Evolutionary conservation across 1,139 yeast species (phyloP).

Genomic region (Geotrichum carabidarum): DNA sequence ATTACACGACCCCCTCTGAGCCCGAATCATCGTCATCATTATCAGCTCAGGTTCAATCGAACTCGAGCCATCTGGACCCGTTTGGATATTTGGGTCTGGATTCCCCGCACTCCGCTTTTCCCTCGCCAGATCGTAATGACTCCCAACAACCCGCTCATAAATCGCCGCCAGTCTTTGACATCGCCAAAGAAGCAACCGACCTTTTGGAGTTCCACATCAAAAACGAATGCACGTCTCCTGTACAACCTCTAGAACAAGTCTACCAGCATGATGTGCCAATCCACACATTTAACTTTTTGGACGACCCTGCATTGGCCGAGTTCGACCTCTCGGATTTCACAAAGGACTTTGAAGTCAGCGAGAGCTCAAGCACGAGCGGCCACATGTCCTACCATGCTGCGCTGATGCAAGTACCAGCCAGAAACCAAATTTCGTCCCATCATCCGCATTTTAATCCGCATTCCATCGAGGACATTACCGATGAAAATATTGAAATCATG

Average conservation of each 20-base stretch:
- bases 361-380: neutral
- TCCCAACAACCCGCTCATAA: neutral
- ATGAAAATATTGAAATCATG: neutral
- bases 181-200: slow-evolving; percentile 4
- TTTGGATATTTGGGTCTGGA: neutral
- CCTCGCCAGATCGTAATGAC: neutral
- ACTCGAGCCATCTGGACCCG: neutral
- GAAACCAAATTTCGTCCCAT: slow-evolving; percentile 14
- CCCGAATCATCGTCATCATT: neutral
- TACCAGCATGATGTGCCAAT: neutral
- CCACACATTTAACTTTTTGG: neutral
- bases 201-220: slow-evolving; percentile 2
- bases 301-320: neutral
- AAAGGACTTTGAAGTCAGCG: slow-evolving; percentile 12
- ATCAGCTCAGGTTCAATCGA: neutral
- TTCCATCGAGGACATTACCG: neutral
- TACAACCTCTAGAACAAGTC: neutral
- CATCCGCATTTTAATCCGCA: neutral
- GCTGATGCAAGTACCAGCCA: slow-evolving; percentile 23
- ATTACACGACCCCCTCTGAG: slow-evolving; percentile 1
- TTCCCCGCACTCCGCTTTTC: neutral
- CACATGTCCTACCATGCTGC: slow-evolving; percentile 19
- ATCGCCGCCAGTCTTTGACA: neutral
- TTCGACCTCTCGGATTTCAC: slow-evolving; percentile 10
- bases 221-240: neutral